A percentile compares a stretch with the other conserved stretches of the same genome.
These are phyloP conservation scores for Chrysoporthe deuterocubensis DNA, from an alignment of 2,329 filamentous ascomycete genomes.

Conservation along the genomic window DNA sequence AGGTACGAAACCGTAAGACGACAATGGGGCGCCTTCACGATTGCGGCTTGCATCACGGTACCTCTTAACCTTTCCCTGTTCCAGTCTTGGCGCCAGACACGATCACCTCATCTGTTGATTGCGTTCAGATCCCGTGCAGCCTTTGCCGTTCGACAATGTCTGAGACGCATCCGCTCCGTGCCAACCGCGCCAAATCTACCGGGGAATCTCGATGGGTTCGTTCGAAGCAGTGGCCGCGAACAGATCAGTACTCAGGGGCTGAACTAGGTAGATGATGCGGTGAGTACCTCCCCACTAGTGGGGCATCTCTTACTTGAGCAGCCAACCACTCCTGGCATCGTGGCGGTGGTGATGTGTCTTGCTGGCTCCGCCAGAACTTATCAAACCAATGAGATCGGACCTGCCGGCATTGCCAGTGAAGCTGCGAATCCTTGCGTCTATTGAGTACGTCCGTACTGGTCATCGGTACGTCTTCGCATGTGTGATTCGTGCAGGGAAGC, in stretches of 20 bases:
- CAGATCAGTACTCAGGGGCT: neutral
- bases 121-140: neutral
- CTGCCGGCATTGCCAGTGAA: neutral
- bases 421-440: neutral
- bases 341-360: slow-evolving; percentile 18
- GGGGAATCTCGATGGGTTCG: neutral
- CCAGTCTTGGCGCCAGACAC: neutral
- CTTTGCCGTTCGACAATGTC: neutral
- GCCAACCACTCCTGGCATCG: slow-evolving; percentile 11
- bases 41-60: too few species aligned
- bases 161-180: neutral
- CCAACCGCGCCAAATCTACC: neutral
- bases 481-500: slow-evolving; percentile 1
- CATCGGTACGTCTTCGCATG: neutral
- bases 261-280: neutral
- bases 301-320: slow-evolving; percentile 1
- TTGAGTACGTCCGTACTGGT: neutral
- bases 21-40: too few species aligned
- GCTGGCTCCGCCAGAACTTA: neutral
- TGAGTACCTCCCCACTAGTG: neutral
- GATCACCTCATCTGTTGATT: neutral
- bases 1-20: too few species aligned
- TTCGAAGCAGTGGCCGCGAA: neutral
- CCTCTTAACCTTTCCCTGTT: neutral
- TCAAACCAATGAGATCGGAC: neutral